These are phyloP conservation scores for Ceratobasidium sp. DNA, from an alignment of 1,284 basidiomycete species.

Conservation along the genomic window DNA sequence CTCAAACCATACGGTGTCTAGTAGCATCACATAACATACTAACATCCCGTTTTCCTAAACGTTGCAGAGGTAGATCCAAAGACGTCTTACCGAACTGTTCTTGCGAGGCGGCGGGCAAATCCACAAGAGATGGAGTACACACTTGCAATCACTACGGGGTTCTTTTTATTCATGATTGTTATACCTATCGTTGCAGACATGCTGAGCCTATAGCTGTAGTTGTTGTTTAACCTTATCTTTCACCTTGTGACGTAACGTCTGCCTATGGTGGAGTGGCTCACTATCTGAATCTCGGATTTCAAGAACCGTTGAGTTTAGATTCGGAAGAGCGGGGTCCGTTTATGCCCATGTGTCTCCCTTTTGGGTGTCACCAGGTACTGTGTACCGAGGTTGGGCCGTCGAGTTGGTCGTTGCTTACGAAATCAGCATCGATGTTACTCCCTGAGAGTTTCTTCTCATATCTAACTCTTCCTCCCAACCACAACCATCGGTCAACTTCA, in stretches of 20 bases:
- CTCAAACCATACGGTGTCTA: background rate
- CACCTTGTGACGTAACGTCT: background rate
- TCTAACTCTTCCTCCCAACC: background rate
- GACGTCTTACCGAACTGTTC: constrained; percentile 21
- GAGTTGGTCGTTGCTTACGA: background rate
- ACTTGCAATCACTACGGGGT: constrained; percentile 41
- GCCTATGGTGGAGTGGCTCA: background rate
- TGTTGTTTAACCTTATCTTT: background rate
- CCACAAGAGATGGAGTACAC: constrained; percentile 44
- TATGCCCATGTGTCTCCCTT: too few relatives aligned
- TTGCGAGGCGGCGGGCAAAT: constrained; percentile 37
- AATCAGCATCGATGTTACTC: constrained; percentile 9
- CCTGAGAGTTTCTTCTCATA: constrained; percentile 17
- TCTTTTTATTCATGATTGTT: constrained; percentile 43
- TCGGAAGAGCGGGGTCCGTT: too few relatives aligned
- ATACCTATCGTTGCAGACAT: constrained; percentile 26
- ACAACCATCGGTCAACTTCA: background rate
- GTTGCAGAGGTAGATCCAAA: constrained; percentile 33
- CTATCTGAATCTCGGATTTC: background rate
- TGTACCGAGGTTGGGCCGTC: too few relatives aligned
- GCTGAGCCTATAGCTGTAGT: constrained; percentile 4
- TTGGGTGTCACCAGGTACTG: too few relatives aligned
- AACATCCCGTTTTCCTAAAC: background rate
- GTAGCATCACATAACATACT: too few relatives aligned
- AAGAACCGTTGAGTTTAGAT: background rate